Base-by-base conservation (phyloP, 2,329 filamentous ascomycete genomes). In the Hymenotorrendiella dingleyae region DNA sequence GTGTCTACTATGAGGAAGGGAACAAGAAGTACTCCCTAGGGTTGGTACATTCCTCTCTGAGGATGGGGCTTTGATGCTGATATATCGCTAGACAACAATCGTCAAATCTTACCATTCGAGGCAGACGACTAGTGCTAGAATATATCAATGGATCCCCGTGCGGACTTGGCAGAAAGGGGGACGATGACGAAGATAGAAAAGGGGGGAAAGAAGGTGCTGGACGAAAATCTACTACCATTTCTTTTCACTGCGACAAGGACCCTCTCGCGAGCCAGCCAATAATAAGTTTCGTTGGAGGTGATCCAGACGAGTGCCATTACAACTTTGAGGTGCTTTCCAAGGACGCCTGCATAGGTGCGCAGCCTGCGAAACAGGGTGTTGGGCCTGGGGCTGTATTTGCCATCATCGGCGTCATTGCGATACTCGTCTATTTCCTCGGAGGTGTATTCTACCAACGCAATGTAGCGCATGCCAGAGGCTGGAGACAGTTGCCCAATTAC, bases 371-470 rank as follows among this genome's bases (percentile, higher is more conserved):
- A 62, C 66, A 90, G 70, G 69, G 82, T 65, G 68, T 83, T 71
- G 65, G 86, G 59, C 68, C 93, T 64, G 58, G 85, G 62, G 67
- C 88, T 70, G 64, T 98, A 10, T 98, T 98, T 61, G 85, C 86
- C 47, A 84, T 97, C 51, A 97, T 98, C 62, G 76, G 79, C 53
- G 70, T 73, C 46, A 75, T 80, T 46, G 86, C 90, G 8, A 74
- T 96, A 27, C 68, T 91, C 8, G 93, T 93, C 17, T 98, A 98
- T 65, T 71, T 95, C 42, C 76, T 94, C 27, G 93, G 93, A 54
- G 93, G 93, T 58, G 85, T 94, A 55, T 89, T 95, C 50, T 98
- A 97, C 70, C 91, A 96, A 65, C 80, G 93, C 46, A 94, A 88
- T 23, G 90, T 98, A 45, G 84, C 90, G 66, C 87, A 98, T 63